Evolutionary conservation across 1,139 yeast genomes (phyloP), one percentile per base, ranked within the genome.

Genomic region (Yamadazyma triangularis): DNA sequence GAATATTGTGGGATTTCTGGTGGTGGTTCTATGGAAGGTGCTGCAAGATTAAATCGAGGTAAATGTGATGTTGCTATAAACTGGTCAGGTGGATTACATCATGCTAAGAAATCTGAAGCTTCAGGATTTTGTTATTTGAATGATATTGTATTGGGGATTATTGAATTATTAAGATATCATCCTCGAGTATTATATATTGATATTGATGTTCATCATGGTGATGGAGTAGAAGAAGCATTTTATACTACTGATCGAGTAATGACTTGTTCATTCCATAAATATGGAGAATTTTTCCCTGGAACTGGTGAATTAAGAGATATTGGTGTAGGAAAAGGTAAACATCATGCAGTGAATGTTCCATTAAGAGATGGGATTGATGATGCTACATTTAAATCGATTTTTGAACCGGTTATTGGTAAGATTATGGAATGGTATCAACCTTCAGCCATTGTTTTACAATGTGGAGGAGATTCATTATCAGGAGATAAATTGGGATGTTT

Each of bases 401-500:
- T 91, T 57, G 96, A 87, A 49, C 96, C 96, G 4, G 68, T 87
- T 20, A 81, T 91, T 37, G 77, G 85, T 19, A 77, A 83, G 35
- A 80, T 86, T 45, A 81, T 86, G 78, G 94, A 85, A 50, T 84
- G 94, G 91, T 75, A 70, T 63, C 93, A 83, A 53, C 98, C 98
- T 3, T 80, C 95, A 8, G 94, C 89, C 4, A 83, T 91, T 34
- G 95, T 91, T 1, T 82, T 88, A 47, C 98, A 91, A 57, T 91
- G 97, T 64, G 98, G 98, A 24, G 97, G 96, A 10, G 98, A 91
- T 53, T 87, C 96, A 1, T 64, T 91, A 24, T 94, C 96, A 5
- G 88, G 93, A 40, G 98, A 91, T 58, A 71, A 95, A 41, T 65
- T 91, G 27, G 98, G 98, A 13, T 85, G 96, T 48, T 91, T 91